Evolutionary conservation across 306 rosid genomes (phyloP).

Genomic region (Citrullus amarus): DNA sequence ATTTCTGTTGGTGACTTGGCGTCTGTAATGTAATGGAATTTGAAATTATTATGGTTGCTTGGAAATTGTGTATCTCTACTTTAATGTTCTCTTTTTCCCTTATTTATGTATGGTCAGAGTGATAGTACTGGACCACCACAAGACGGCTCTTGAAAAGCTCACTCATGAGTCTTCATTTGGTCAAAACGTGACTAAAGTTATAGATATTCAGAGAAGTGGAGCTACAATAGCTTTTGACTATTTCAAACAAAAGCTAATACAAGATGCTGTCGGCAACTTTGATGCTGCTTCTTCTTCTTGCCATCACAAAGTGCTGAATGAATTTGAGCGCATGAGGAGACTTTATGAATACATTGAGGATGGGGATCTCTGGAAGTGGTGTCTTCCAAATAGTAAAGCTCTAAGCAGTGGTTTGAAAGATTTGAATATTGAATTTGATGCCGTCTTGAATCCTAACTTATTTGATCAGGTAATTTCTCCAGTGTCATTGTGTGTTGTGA

Average conservation of each 20-base stretch:
- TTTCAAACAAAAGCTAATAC: slow-evolving; percentile 40
- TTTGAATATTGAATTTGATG: slow-evolving; percentile 45
- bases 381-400: slow-evolving; percentile 66
- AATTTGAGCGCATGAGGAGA: slow-evolving; percentile 34
- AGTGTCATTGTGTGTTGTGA: not conserved
- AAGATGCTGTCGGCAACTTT: not conserved
- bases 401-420: slow-evolving; percentile 67
- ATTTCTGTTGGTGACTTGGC: not conserved
- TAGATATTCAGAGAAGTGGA: slow-evolving; percentile 75
- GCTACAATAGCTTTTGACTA: slow-evolving; percentile 92
- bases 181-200: slow-evolving; percentile 32
- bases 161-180: slow-evolving; percentile 15
- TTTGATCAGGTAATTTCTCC: slow-evolving; percentile 47
- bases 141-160: slow-evolving; percentile 50
- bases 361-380: slow-evolving; percentile 93
- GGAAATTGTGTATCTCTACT: not conserved
- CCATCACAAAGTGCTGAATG: slow-evolving; percentile 17
- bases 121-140: slow-evolving; percentile 82
- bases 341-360: slow-evolving; percentile 70
- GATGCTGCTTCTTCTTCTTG: slow-evolving; percentile 11
- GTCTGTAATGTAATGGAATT: not conserved
- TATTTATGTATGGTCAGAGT: slow-evolving; percentile 19
- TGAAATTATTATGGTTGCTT: not conserved
- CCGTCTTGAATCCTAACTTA: slow-evolving; percentile 38
- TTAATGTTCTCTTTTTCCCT: not conserved